phyloP scores from a whole-genome alignment of 495 filamentous ascomycete species.

The Talaromyces wortmannii region DNA sequence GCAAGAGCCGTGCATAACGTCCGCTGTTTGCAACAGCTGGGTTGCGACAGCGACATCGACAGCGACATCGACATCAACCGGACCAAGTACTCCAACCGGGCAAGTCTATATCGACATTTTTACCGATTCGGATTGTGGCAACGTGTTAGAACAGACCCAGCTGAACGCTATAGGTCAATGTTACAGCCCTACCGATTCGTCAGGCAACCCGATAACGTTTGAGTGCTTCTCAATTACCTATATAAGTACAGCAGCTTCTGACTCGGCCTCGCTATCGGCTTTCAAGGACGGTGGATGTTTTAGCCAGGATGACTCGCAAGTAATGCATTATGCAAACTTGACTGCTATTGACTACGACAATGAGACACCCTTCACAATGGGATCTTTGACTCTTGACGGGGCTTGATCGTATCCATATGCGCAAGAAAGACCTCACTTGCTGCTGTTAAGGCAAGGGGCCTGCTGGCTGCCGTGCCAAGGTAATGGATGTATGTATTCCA shows the following conservation, averaged over 20 bases:
- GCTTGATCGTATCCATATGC: neutral
- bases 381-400: neutral
- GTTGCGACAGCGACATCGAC: neutral
- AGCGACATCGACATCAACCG: neutral
- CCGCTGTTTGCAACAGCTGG: constrained; percentile 1
- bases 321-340: neutral
- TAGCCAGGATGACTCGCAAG: neutral
- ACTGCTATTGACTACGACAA: neutral
- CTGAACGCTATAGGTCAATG: neutral
- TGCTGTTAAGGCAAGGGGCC: neutral
- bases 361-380: neutral
- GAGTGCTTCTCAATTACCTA: neutral
- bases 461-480: neutral
- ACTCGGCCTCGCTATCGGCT: neutral
- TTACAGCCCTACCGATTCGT: neutral
- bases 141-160: neutral
- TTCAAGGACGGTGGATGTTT: neutral
- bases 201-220: neutral
- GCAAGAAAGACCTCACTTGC: constrained; percentile 1
- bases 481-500: neutral
- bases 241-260: neutral
- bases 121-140: neutral
- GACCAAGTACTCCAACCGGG: neutral
- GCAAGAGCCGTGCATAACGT: neutral
- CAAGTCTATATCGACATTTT: constrained; percentile 1